Conservation (phyloP, 768 basidiomycete species). For the Leccinellum rugosiceps region DNA sequence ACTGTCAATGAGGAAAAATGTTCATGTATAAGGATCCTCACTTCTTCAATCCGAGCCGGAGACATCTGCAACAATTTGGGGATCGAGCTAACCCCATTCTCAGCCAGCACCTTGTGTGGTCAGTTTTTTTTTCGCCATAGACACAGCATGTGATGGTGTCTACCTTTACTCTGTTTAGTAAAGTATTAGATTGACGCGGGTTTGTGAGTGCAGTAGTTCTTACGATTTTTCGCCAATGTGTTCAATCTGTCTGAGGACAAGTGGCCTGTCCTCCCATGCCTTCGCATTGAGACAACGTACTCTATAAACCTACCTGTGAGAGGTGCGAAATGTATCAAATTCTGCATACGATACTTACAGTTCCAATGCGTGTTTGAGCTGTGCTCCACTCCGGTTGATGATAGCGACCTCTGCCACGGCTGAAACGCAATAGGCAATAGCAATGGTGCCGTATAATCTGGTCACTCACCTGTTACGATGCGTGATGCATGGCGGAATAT, state of each 20-base stretch:
- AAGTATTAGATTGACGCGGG: neutral
- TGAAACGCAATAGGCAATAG: constrained; percentile 29
- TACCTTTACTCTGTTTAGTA: constrained; percentile 26
- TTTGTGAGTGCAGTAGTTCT: constrained; percentile 23
- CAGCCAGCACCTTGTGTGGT: constrained; percentile 61
- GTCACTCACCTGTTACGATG: constrained; percentile 63
- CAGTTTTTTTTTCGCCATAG: constrained; percentile 2
- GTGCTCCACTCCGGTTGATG: constrained; percentile 58
- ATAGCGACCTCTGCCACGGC: constrained; percentile 79
- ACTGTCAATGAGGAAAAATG: constrained; percentile 3
- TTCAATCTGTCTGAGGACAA: constrained; percentile 82
- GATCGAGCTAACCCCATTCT: constrained; percentile 68
- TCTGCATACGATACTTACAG: constrained; percentile 43
- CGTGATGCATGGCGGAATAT: constrained; percentile 77
- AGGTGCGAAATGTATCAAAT: neutral
- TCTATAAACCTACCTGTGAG: constrained; percentile 35
- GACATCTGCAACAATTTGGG: constrained; percentile 51
- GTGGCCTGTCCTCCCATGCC: constrained; percentile 88
- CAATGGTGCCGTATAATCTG: neutral
- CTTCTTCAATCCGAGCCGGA: constrained; percentile 62
- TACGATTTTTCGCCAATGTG: constrained; percentile 93
- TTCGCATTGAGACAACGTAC: constrained; percentile 76
- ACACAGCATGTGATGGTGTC: neutral
- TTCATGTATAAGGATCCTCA: constrained; percentile 22
- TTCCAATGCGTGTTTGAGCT: constrained; percentile 72